These are phyloP conservation scores for Hymenoscyphus occultus DNA, from an alignment of 2,329 filamentous ascomycete genomes.

Conservation along the genomic window DNA sequence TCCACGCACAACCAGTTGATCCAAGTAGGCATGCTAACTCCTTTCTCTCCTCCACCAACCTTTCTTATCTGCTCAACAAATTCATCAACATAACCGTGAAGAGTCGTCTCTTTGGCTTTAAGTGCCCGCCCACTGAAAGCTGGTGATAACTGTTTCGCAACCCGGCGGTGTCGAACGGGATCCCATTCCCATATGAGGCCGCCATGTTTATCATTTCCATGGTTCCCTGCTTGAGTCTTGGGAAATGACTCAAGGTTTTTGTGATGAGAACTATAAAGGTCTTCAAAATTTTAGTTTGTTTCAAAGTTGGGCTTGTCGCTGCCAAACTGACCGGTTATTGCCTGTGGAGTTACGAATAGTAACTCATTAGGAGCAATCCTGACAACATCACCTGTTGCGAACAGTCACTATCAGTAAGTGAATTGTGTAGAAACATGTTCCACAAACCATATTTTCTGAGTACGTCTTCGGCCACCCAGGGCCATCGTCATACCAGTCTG, in stretches of 20 bases:
- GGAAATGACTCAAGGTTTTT: conserved; percentile 4
- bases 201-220: background rate
- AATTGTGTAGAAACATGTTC: background rate
- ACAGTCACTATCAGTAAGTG: background rate
- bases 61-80: conserved; percentile 12
- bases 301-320: background rate
- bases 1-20: conserved; percentile 15
- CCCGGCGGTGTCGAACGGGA: conserved; percentile 11
- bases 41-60: background rate
- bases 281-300: background rate
- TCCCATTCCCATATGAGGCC: conserved; percentile 11
- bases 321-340: background rate
- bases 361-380: conserved; percentile 26
- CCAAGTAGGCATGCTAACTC: conserved; percentile 9
- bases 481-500: conserved; percentile 12
- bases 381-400: conserved; percentile 20
- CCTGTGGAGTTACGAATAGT: conserved; percentile 20
- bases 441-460: conserved; percentile 10
- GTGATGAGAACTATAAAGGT: background rate
- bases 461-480: conserved; percentile 11
- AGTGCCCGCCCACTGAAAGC: conserved; percentile 8
- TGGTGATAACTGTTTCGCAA: conserved; percentile 7
- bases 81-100: conserved; percentile 10
- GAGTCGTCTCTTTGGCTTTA: conserved; percentile 5
- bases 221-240: conserved; percentile 9